phyloP scores from a whole-genome alignment of 2,329 filamentous ascomycete species.

The Penicillium hordei region DNA sequence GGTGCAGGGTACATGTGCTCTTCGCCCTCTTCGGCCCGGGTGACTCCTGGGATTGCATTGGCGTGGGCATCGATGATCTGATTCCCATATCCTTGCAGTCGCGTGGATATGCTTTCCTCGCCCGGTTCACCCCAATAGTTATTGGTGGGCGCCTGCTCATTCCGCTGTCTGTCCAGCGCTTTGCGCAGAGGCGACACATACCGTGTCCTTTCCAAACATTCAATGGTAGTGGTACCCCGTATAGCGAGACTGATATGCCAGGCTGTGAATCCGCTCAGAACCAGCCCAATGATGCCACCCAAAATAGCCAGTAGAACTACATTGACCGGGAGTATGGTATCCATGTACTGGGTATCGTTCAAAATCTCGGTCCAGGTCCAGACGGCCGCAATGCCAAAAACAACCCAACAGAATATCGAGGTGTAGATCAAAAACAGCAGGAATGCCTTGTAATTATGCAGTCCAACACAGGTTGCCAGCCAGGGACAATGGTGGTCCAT shows the following conservation, averaged over 20 bases:
- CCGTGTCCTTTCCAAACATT: constrained; percentile 91
- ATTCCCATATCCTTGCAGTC: constrained; percentile 63
- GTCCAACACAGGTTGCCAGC: constrained; percentile 91
- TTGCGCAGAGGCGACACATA: constrained; percentile 80
- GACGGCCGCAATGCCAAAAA: constrained; percentile 70
- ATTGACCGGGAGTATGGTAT: constrained; percentile 82
- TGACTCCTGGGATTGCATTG: constrained; percentile 76
- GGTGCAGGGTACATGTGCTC: constrained; percentile 45
- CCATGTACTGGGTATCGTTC: constrained; percentile 66
- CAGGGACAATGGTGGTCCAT: constrained; percentile 99
- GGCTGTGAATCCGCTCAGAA: constrained; percentile 80
- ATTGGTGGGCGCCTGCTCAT: constrained; percentile 49
- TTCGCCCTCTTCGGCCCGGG: constrained; percentile 79
- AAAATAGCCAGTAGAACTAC: constrained; percentile 85
- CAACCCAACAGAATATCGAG: constrained; percentile 78
- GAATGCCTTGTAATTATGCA: constrained; percentile 95
- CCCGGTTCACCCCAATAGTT: constrained; percentile 14
- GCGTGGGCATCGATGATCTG: constrained; percentile 79
- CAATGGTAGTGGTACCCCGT: constrained; percentile 87
- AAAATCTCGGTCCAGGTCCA: constrained; percentile 89
- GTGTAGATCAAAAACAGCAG: constrained; percentile 89
- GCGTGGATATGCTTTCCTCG: constrained; percentile 37
- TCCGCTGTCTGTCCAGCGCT: constrained; percentile 65
- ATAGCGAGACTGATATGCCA: constrained; percentile 87
- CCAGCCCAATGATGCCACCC: constrained; percentile 85